These are phyloP conservation scores for Evernia prunastri DNA, from an alignment of 495 filamentous ascomycete genomes.

Conservation along the genomic window DNA sequence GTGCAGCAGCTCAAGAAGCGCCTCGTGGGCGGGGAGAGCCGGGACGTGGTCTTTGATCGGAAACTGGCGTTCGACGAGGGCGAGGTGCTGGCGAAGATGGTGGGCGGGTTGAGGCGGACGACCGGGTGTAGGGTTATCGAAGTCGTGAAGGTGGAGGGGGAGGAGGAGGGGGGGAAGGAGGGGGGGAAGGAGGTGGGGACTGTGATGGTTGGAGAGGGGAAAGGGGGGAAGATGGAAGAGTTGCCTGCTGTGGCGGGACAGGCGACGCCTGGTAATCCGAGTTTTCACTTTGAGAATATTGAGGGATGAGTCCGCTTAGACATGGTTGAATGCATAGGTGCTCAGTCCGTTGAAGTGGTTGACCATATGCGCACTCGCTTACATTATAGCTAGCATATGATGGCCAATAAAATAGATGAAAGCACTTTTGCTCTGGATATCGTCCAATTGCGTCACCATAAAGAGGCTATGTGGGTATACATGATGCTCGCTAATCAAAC, in stretches of 20 bases:
- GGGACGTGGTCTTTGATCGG: constrained; percentile 64
- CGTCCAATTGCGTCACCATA: background rate
- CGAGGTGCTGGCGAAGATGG: constrained; percentile 55
- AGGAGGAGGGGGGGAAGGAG: constrained; percentile 61
- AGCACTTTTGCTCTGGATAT: constrained; percentile 2
- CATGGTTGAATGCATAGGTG: background rate
- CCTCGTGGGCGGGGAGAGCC: constrained; percentile 52
- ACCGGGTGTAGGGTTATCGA: constrained; percentile 60
- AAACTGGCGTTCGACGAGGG: constrained; percentile 84
- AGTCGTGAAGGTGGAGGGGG: constrained; percentile 65
- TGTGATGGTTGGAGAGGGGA: constrained; percentile 42
- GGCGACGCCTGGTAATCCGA: constrained; percentile 73
- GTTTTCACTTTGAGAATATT: constrained; percentile 73
- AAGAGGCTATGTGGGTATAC: constrained; percentile 15
- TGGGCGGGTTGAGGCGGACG: constrained; percentile 52
- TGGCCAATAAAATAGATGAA: background rate
- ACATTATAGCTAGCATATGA: constrained; percentile 3
- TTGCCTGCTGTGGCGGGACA: constrained; percentile 52
- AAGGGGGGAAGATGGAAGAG: constrained; percentile 50
- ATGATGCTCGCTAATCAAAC: constrained; percentile 22
- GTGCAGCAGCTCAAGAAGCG: constrained; percentile 80
- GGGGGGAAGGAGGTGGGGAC: constrained; percentile 58
- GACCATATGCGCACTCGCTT: background rate
- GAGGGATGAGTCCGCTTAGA: constrained; percentile 18
- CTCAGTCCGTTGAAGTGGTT: background rate